Evolutionary conservation across 495 filamentous ascomycete genomes (phyloP), one percentile per base, ranked within the genome.

Genomic region (Tuber borchii): DNA sequence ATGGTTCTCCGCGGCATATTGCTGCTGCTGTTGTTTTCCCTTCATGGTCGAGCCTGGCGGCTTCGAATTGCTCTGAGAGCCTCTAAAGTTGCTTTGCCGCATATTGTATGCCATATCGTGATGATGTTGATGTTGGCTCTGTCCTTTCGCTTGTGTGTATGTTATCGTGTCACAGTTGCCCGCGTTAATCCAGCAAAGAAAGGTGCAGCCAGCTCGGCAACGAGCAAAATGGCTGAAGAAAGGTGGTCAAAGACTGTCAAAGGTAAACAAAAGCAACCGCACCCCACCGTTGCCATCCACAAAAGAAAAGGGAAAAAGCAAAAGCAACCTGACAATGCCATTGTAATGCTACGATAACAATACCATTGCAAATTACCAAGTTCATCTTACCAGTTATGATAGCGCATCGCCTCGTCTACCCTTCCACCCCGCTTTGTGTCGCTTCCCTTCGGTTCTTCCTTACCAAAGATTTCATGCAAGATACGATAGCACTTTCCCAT

Each of bases 21-120:
- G 43, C 56, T 74, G 70, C 48, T 82, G 79, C 44, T 76, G 76
- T 12, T 74, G 75, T 40, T 75, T 80, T 43, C 76, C 74, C 71
- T 68, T 76, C 3, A 70, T 37, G 19, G 75, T 45, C 26, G 80
- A 72, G 68, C 71, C 71, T 5, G 81, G 81, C 19, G 78, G 71
- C 46, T 76, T 74, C 45, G 79, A 73, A 45, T 82, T 82, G 71
- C 73, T 73, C 22, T 73, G 74, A 6, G 81, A 78, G 48, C 73
- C 77, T 31, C 79, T 76, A 70, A 82, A 77, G 72, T 82, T 82
- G 71, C 74, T 81, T 70, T 79, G 79, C 7, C 80, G 74, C 4
- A 74, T 71, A 56, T 78, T 80, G 79, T 68, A 78, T 37, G 80
- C 73, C 80, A 81, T 79, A 51, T 69, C 17, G 56, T 65, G 56